Percentiles rank a stretch among this genome's conserved stretches.
These are phyloP conservation scores for Aspergillus candidus DNA, from an alignment of 2,329 filamentous ascomycete species.

Conservation along the genomic window DNA sequence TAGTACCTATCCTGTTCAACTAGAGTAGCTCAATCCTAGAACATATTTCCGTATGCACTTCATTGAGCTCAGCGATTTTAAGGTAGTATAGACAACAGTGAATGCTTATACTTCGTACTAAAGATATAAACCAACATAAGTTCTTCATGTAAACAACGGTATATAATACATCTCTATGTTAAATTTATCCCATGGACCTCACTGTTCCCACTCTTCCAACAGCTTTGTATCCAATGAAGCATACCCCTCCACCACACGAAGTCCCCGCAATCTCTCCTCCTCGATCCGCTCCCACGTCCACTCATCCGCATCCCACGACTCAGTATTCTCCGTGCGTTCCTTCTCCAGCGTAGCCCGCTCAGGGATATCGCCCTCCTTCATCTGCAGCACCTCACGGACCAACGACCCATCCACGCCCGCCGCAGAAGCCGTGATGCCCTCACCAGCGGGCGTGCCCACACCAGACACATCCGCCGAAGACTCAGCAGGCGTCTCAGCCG, in stretches of 20 bases:
- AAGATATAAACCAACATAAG: background rate
- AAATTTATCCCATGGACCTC: background rate
- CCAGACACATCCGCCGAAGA: conserved; percentile 20
- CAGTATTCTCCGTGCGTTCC: conserved; percentile 27
- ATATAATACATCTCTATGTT: conserved; percentile 3
- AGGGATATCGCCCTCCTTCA: conserved; percentile 26
- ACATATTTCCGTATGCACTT: no score
- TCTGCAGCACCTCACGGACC: conserved; percentile 31
- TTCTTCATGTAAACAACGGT: background rate
- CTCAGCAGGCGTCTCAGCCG: conserved; percentile 11
- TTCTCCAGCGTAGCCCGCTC: conserved; percentile 23
- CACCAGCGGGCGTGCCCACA: conserved; percentile 27
- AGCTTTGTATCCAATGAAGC: conserved; percentile 47
- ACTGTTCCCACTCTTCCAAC: conserved; percentile 42
- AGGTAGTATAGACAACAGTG: no score
- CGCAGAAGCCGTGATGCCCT: conserved; percentile 28
- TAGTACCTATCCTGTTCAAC: no score
- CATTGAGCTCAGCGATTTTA: no score
- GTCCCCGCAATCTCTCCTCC: conserved; percentile 49
- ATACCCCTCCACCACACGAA: conserved; percentile 52
- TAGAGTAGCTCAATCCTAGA: no score
- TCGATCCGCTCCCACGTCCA: conserved; percentile 60
- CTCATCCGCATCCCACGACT: conserved; percentile 32
- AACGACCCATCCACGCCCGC: conserved; percentile 31
- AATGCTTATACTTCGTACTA: no score